Evolutionary conservation across 805 yeast species (phyloP), one percentile per base, ranked within the genome.

Genomic region (Yarrowia deformans): DNA sequence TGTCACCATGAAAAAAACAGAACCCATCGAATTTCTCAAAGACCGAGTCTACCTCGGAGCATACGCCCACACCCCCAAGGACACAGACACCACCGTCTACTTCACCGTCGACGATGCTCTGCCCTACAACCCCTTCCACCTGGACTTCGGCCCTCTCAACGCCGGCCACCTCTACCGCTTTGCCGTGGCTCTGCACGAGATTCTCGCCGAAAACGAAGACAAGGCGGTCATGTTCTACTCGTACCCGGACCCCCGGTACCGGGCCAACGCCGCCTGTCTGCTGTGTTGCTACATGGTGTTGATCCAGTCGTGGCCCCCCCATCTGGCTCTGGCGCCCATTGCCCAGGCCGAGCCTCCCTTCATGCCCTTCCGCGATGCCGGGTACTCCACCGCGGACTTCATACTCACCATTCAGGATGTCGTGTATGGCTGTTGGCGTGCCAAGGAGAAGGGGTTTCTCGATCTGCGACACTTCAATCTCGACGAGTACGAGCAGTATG

Each of bases 231-330:
- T 94, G 3, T 89, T 94, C 74, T 95, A 91, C 78, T 91, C 97
- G 14, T 84, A 93, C 0, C 87, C 94, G 0, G 88, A 90, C 40
- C 86, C 97, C 0, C 87, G 89, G 71, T 89, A 89, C 72, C 81
- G 99, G 74, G 88, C 98, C 8, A 95, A 95, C 76, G 96, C 98
- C 18, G 98, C 98, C 4, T 93, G 98, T 78, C 82, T 95, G 71
- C 82, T 95, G 66, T 91, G 97, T 72, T 92, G 98, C 75, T 95
- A 95, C 79, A 93, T 95, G 98, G 81, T 95, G 0, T 80, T 95
- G 68, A 94, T 95, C 18, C 99, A 95, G 77, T 89, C 92, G 14
- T 95, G 99, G 99, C 92, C 98, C 1, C 99, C 99, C 0, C 99
- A 95, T 79, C 95, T 95, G 78, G 99, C 93, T 0, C 80, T 95